Conservation (phyloP, 1,284 basidiomycete genomes). For the Fomitopsis palustris region DNA sequence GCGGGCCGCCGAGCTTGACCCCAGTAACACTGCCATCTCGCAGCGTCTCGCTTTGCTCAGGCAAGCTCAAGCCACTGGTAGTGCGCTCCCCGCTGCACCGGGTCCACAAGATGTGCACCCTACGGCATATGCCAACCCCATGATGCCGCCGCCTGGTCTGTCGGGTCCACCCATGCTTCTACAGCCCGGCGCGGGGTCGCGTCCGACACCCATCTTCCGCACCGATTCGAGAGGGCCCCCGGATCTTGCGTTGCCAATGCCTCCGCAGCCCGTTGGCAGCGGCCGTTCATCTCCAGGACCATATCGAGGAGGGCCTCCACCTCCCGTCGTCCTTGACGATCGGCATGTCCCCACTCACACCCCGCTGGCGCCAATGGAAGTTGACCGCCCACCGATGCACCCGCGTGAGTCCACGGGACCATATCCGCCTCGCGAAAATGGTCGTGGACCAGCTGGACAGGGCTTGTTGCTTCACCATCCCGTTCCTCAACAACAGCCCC, state of each 20-base stretch:
- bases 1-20: slow-evolving; percentile 88
- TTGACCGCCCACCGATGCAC: slow-evolving; percentile 61
- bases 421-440: slow-evolving; percentile 38
- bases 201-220: slow-evolving; percentile 52
- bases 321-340: slow-evolving; percentile 73
- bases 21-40: slow-evolving; percentile 74
- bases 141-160: slow-evolving; percentile 61
- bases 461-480: slow-evolving; percentile 63
- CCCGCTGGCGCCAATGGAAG: slow-evolving; percentile 80
- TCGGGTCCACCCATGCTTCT: slow-evolving; percentile 60
- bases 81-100: slow-evolving; percentile 77
- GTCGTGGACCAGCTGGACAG: slow-evolving; percentile 48
- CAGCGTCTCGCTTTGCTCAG: slow-evolving; percentile 76
- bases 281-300: slow-evolving; percentile 58
- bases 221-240: slow-evolving; percentile 59
- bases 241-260: slow-evolving; percentile 59
- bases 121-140: slow-evolving; percentile 82
- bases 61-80: slow-evolving; percentile 79
- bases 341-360: slow-evolving; percentile 64
- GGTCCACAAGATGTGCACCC: slow-evolving; percentile 94
- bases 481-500: slow-evolving; percentile 50
- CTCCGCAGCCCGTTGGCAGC: slow-evolving; percentile 40
- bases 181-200: slow-evolving; percentile 39
- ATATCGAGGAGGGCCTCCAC: slow-evolving; percentile 75
- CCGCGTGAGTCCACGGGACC: slow-evolving; percentile 47